Percentiles rank a stretch among this genome's conserved stretches.
phyloP scores from a whole-genome alignment of 1,139 yeast species.

The Scheffersomyces quercinus region DNA sequence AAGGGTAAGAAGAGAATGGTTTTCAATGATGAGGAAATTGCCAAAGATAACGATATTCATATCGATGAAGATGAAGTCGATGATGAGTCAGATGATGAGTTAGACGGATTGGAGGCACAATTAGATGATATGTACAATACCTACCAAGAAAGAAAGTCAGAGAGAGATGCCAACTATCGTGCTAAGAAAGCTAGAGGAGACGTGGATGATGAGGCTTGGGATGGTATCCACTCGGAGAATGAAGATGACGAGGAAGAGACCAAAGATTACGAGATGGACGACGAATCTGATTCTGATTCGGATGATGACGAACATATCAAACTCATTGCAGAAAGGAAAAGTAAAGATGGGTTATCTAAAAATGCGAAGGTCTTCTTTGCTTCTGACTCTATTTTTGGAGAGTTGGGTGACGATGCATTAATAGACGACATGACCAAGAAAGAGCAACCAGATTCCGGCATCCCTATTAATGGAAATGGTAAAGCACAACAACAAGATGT shows the following conservation, averaged over 20 bases:
- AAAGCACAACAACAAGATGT: constrained; percentile 10
- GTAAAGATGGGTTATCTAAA: constrained; percentile 58
- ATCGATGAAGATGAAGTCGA: constrained; percentile 42
- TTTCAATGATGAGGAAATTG: constrained; percentile 55
- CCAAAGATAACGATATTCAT: constrained; percentile 56
- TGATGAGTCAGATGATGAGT: constrained; percentile 55
- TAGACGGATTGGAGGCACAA: constrained; percentile 77
- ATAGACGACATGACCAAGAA: constrained; percentile 26
- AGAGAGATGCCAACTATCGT: constrained; percentile 73
- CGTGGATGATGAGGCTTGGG: constrained; percentile 82
- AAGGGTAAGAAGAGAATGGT: constrained; percentile 84
- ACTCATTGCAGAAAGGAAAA: constrained; percentile 56
- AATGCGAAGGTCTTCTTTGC: constrained; percentile 78
- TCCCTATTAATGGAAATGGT: not conserved
- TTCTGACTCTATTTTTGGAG: constrained; percentile 71
- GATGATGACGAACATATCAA: constrained; percentile 78
- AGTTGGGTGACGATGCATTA: constrained; percentile 51
- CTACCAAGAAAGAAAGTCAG: constrained; percentile 73
- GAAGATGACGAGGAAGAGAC: constrained; percentile 40
- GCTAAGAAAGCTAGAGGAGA: constrained; percentile 85
- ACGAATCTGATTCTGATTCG: constrained; percentile 47
- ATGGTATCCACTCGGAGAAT: constrained; percentile 63
- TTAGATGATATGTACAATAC: constrained; percentile 78
- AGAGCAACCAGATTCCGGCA: not conserved
- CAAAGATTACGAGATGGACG: constrained; percentile 47